Base-by-base conservation (phyloP, 2,329 filamentous ascomycete genomes). In the Escovopsis sp. region DNA sequence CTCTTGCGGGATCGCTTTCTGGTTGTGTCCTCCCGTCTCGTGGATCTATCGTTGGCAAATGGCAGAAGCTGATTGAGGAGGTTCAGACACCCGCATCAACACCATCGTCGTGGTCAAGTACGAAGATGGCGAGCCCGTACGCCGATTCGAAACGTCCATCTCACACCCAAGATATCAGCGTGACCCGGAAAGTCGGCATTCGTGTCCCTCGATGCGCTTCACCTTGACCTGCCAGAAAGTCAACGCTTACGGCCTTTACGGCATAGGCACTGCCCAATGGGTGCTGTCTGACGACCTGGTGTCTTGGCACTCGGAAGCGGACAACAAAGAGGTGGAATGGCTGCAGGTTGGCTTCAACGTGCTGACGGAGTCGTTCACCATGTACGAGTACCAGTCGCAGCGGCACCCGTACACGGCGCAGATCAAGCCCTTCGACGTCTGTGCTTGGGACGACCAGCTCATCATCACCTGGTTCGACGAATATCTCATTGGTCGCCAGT, bases 401-500 rank as follows among this genome's bases (percentile, higher is more conserved):
- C 29, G 38, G 25, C 13, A 35, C 15, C 35, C 38, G 19, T 17
- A 40, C 26, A 35, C 38, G 8, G 28, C 38, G 8, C 32, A 37
- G 10, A 33, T 37, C 13, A 37, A 33, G 14, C 29, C 31, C 29
- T 40, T 40, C 30, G 38, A 40, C 32, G 11, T 40, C 21, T 29
- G 35, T 5, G 38, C 25, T 3, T 40, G 38, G 38, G 38, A 38
- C 10, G 38, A 40, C 21, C 32, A 40, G 19, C 33, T 40, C 6
- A n/a, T 40, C 29, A 40, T 40, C 11, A 21, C 35, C 13, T 40
- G 38, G 38, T 40, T 38, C n/a, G 38, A 40, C 32, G 38, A 40
- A 17, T 40, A 40, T 11, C 38, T 40, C 18, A 35, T 40, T 14
- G 37, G 35, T 30, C 18, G 32, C 13, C 32, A 38, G 14, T 40